Conservation (phyloP, 1,284 basidiomycete species). For the Filobasidium uniguttulatum region DNA sequence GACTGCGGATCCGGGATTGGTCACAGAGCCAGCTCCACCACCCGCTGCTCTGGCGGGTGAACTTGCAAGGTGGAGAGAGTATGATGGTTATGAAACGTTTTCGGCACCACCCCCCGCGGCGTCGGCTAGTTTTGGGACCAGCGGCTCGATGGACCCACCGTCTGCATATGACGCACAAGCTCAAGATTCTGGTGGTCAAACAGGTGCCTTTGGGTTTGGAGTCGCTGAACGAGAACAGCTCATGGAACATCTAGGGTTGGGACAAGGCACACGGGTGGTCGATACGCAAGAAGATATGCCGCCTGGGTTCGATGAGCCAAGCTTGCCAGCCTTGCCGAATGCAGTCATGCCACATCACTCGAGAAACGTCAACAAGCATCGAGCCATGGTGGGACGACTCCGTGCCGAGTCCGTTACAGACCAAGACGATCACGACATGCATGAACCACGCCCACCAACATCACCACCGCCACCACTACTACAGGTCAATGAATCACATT, state of each 20-base stretch:
- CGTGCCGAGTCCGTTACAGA: background rate
- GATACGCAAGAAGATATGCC: slow-evolving; percentile 37
- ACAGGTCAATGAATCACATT: no score
- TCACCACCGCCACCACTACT: no score
- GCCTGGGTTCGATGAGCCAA: slow-evolving; percentile 37
- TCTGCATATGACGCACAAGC: slow-evolving; percentile 24
- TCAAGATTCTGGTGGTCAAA: slow-evolving; percentile 15
- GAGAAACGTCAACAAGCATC: slow-evolving; percentile 5
- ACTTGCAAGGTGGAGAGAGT: slow-evolving; percentile 22
- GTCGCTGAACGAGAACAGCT: slow-evolving; percentile 21
- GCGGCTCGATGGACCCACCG: slow-evolving; percentile 34
- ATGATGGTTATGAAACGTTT: slow-evolving; percentile 38
- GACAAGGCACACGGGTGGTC: slow-evolving; percentile 33
- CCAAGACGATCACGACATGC: background rate
- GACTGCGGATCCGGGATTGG: background rate
- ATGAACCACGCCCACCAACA: slow-evolving; percentile 1
- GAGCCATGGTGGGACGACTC: background rate
- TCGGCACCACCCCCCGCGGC: slow-evolving; percentile 32
- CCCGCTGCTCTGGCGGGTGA: slow-evolving; percentile 6
- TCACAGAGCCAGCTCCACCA: no score
- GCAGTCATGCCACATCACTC: slow-evolving; percentile 14
- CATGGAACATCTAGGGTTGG: slow-evolving; percentile 35
- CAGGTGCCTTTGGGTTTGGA: slow-evolving; percentile 1
- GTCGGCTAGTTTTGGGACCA: slow-evolving; percentile 27
- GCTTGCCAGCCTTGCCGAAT: slow-evolving; percentile 32